Conservation (phyloP, 2,329 filamentous ascomycete species). For the Sporothrix pallida region DNA sequence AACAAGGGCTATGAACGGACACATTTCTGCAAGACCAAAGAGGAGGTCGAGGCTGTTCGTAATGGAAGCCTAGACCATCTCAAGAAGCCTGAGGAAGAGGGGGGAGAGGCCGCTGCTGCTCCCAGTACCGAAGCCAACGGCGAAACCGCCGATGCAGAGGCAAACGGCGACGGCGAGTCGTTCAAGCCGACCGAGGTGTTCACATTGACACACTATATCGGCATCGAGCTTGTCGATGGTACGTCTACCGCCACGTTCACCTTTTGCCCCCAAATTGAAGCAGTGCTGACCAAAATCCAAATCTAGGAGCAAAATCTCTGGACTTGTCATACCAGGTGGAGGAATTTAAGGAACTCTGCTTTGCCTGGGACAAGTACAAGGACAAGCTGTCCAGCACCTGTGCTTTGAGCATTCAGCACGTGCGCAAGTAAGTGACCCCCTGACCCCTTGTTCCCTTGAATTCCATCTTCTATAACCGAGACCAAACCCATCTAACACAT, state of each 20-base stretch:
- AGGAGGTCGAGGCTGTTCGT: conserved; percentile 61
- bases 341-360: conserved; percentile 85
- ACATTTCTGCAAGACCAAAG: conserved; percentile 66
- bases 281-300: conserved; percentile 18
- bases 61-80: conserved; percentile 58
- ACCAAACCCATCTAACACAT: conserved; percentile 19
- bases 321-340: conserved; percentile 82
- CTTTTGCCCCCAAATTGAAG: conserved; percentile 44
- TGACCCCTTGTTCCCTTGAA: not conserved
- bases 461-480: no score
- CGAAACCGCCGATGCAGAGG: not conserved
- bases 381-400: conserved; percentile 63
- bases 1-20: conserved; percentile 89
- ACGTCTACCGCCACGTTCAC: conserved; percentile 45
- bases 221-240: conserved; percentile 79
- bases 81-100: conserved; percentile 56
- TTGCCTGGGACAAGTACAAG: conserved; percentile 75
- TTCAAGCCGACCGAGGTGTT: conserved; percentile 62
- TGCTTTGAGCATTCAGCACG: conserved; percentile 80
- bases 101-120: not conserved
- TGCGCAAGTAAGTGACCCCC: conserved; percentile 72
- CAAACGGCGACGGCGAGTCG: not conserved
- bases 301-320: conserved; percentile 68
- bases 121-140: conserved; percentile 39
- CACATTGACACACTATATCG: conserved; percentile 94